Conservation (phyloP, 208 protist genomes). For the Crithidia sp. region DNA sequence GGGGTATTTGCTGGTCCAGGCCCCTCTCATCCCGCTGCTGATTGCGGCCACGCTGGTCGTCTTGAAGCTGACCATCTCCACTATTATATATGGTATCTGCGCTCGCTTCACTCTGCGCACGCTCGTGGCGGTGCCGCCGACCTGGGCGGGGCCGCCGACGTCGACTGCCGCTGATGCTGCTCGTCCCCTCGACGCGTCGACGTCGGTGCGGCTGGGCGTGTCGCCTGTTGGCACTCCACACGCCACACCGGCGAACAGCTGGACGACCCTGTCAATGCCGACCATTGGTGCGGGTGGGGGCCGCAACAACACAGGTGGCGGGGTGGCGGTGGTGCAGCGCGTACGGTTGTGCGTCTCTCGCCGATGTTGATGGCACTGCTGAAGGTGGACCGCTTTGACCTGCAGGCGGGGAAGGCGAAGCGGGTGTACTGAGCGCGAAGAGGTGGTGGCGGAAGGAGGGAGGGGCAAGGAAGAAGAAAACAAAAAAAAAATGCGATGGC, state of each 20-base stretch:
- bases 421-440: neutral
- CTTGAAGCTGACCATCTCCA: constrained; percentile 32
- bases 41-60: constrained; percentile 27
- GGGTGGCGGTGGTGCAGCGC: neutral
- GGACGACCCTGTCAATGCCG: neutral
- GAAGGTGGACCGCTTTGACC: constrained; percentile 22
- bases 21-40: constrained; percentile 36
- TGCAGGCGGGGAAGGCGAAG: constrained; percentile 24
- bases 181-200: neutral
- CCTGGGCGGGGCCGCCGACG: neutral
- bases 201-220: constrained; percentile 7
- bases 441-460: neutral
- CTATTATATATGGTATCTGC: constrained; percentile 14
- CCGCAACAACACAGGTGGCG: too few species aligned
- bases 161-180: neutral
- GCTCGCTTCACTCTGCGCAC: constrained; percentile 20
- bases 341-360: constrained; percentile 8
- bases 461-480: neutral
- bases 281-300: too few species aligned
- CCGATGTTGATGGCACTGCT: constrained; percentile 17
- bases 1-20: constrained; percentile 22
- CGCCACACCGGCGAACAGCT: constrained; percentile 1
- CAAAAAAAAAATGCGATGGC: too few species aligned
- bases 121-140: constrained; percentile 7
- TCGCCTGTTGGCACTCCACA: constrained; percentile 13